phyloP scores from a whole-genome alignment of 1,139 yeast species.

The Diutina mesorugosa region DNA sequence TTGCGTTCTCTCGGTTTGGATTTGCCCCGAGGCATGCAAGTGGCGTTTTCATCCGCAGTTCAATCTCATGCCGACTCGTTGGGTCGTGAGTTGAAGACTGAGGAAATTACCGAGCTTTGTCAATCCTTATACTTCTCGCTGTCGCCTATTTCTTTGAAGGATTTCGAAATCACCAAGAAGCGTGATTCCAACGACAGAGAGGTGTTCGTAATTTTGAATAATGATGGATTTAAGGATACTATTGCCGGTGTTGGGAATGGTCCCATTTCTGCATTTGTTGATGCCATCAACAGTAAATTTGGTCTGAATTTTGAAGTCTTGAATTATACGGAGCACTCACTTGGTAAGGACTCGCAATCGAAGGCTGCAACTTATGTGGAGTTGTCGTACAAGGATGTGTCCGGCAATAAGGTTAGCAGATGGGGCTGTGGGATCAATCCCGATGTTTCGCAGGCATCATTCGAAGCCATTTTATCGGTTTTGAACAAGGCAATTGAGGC shows the following conservation, averaged over 20 bases:
- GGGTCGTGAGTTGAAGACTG: slow-evolving; percentile 74
- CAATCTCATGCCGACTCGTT: slow-evolving; percentile 69
- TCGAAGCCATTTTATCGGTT: slow-evolving; percentile 66
- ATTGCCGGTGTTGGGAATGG: slow-evolving; percentile 82
- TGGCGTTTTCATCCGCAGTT: slow-evolving; percentile 75
- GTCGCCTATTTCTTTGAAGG: slow-evolving; percentile 23
- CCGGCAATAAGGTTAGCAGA: slow-evolving; percentile 34
- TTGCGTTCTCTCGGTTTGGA: slow-evolving; percentile 80
- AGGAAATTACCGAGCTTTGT: slow-evolving; percentile 68
- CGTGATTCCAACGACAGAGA: slow-evolving; percentile 18
- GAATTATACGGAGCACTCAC: slow-evolving; percentile 83
- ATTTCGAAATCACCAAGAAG: slow-evolving; percentile 30
- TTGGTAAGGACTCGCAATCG: slow-evolving; percentile 67
- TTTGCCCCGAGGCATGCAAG: slow-evolving; percentile 84
- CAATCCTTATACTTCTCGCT: slow-evolving; percentile 44
- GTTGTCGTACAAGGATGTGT: slow-evolving; percentile 25
- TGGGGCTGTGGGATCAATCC: slow-evolving; percentile 96
- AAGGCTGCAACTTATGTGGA: slow-evolving; percentile 89
- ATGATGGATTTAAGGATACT: slow-evolving; percentile 32
- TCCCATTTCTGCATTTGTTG: slow-evolving; percentile 82
- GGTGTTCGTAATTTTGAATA: slow-evolving; percentile 22
- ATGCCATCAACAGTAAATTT: slow-evolving; percentile 55
- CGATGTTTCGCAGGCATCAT: slow-evolving; percentile 86
- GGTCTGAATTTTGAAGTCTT: slow-evolving; percentile 56
- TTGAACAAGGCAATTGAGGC: slow-evolving; percentile 31